phyloP scores from a whole-genome alignment of 495 filamentous ascomycete species.

The Lentithecium fluviatile region DNA sequence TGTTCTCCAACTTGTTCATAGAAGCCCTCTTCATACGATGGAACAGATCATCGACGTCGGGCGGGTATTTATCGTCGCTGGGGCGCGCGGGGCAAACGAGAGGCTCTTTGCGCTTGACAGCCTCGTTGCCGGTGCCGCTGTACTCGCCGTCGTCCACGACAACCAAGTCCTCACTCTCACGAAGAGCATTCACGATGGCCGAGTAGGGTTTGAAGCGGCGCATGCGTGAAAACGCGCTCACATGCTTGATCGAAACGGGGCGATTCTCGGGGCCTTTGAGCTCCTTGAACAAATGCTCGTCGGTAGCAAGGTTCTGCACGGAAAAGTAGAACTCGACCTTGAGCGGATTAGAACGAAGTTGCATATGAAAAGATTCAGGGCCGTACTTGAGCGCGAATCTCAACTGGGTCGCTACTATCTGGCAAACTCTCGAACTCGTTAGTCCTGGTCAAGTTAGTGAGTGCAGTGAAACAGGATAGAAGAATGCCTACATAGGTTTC shows the following conservation, averaged over 20 bases:
- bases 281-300: conserved; percentile 78
- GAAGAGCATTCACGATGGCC: conserved; percentile 78
- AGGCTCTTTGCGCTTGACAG: conserved; percentile 71
- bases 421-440: conserved; percentile 56
- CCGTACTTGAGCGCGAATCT: conserved; percentile 76
- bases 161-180: conserved; percentile 66
- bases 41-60: conserved; percentile 57
- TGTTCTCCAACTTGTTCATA: conserved; percentile 37
- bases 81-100: conserved; percentile 51
- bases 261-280: conserved; percentile 76
- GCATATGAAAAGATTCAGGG: conserved; percentile 3
- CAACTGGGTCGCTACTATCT: conserved; percentile 67
- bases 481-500: background rate
- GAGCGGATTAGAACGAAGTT: conserved; percentile 11
- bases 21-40: conserved; percentile 43
- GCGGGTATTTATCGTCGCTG: conserved; percentile 43
- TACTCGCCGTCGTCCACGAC: conserved; percentile 58
- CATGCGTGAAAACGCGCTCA: conserved; percentile 92
- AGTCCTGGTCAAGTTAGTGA: conserved; percentile 19
- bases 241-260: conserved; percentile 68
- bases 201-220: conserved; percentile 79
- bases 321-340: conserved; percentile 98
- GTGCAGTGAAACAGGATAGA: background rate
- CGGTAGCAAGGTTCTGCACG: conserved; percentile 82
- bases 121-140: conserved; percentile 43